These are phyloP conservation scores for Umbellularia californica DNA, from an alignment of 164 flowering plant genomes.

Conservation along the genomic window DNA sequence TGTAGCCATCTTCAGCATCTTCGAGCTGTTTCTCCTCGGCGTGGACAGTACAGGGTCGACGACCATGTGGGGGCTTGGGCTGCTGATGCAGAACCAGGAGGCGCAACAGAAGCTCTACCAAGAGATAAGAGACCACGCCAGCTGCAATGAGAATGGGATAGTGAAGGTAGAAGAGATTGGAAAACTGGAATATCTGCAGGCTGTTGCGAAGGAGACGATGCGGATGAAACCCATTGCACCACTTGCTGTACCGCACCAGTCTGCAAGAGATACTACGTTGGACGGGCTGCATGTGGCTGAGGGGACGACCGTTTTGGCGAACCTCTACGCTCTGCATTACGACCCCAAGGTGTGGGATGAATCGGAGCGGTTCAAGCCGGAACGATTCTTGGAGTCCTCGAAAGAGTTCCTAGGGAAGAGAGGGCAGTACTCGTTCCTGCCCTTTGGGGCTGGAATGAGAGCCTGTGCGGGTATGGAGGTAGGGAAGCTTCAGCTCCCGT, in stretches of 20 bases:
- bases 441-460: too few relatives aligned
- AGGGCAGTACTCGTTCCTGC: too few relatives aligned
- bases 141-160: not conserved
- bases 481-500: too few relatives aligned
- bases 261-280: slow-evolving; percentile 7
- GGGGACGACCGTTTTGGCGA: slow-evolving; percentile 18
- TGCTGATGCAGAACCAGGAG: slow-evolving; percentile 7
- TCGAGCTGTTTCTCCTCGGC: not conserved
- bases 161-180: slow-evolving; percentile 5
- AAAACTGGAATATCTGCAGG: slow-evolving; percentile 15
- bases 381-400: slow-evolving; percentile 10
- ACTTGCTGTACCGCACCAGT: slow-evolving; percentile 8
- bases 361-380: slow-evolving; percentile 13
- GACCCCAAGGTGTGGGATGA: slow-evolving; percentile 15
- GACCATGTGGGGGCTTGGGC: slow-evolving; percentile 17
- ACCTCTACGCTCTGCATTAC: slow-evolving; percentile 14
- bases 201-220: slow-evolving; percentile 13
- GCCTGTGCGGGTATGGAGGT: too few relatives aligned
- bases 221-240: slow-evolving; percentile 15
- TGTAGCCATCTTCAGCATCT: too few relatives aligned
- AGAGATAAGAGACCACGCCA: not conserved
- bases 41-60: slow-evolving; percentile 18
- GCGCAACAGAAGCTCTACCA: slow-evolving; percentile 12
- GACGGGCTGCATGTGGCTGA: slow-evolving; percentile 10
- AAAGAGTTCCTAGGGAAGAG: too few relatives aligned